Base-by-base conservation (phyloP, 257 asterid genomes). In the Knoxia roxburghii region DNA sequence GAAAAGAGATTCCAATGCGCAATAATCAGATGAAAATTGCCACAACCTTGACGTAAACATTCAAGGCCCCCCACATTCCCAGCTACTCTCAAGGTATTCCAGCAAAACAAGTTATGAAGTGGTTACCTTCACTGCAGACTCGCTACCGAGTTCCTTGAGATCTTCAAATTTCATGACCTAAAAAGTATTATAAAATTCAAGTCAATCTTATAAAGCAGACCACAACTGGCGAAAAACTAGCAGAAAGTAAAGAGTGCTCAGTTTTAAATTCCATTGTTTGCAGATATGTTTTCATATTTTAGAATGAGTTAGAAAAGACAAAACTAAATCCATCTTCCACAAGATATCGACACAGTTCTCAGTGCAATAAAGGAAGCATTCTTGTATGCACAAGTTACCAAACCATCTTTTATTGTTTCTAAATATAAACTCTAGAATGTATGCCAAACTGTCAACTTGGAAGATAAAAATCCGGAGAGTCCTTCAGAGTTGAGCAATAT, bases 131-230 rank as follows among this genome's bases (percentile, higher is more conserved):
- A 90, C 96, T 9, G 97, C 96, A 5, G 96, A 26, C 79, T 94
- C 99, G 71, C 74, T 82, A n/a, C 93, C 97, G 4, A 85, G 87
- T 79, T 88, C 97, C 89, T 94, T 88, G 37, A 93, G 81, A 80
- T 94, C 99, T 62, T 88, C 96, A 76, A 88, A 90, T 80, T 94
- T 94, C 99, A 90, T 94, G 49, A 94, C 99, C 99, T 94, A 71
- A 65, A 76, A 66, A 30, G 50, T 41, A 71, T 63, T 58, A 48
- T 61, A 68, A 72, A 67, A 66, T n/a, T n/a, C 10, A 54, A 50
- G 33, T 56, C 60, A 74, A 71, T 24, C 70, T 50, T 32, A 52
- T 12, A 40, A 60, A 70, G 56, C 37, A 39, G 30, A 54, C 13
- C 39, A 33, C 13, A 40, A 43, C 12, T 9, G 35, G 21, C 33